A percentile compares a stretch with the other conserved stretches of the same genome.
Conservation (phyloP, 257 asterid species). For the Solanum clarkiae region DNA sequence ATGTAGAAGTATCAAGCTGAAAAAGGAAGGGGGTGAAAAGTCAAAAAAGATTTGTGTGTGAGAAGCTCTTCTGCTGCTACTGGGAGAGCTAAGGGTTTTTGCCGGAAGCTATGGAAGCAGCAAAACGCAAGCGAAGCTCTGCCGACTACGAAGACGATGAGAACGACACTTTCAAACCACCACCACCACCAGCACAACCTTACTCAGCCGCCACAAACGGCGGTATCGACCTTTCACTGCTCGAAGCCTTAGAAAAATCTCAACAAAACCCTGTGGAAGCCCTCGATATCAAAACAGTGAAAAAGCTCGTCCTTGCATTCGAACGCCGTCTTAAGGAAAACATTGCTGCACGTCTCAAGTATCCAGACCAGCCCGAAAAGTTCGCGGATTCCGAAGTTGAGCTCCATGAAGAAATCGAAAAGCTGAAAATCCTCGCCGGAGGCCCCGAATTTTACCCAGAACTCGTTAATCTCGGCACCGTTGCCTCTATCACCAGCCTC, state of each 20-base stretch:
- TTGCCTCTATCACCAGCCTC: conserved; percentile 59
- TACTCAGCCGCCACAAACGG: conserved; percentile 7
- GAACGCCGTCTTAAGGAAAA: conserved; percentile 93
- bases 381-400: conserved; percentile 92
- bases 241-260: conserved; percentile 85
- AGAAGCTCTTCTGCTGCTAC: not conserved
- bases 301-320: conserved; percentile 60
- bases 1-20: not conserved
- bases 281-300: conserved; percentile 83
- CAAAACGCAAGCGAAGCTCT: conserved; percentile 54
- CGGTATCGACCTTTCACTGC: conserved; percentile 58
- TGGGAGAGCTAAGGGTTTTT: not conserved
- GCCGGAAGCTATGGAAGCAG: conserved; percentile 1
- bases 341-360: conserved; percentile 87
- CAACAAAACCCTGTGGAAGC: conserved; percentile 62
- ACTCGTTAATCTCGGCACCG: conserved; percentile 67
- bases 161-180: conserved; percentile 15
- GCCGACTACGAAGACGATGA: conserved; percentile 7
- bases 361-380: conserved; percentile 92
- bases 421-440: conserved; percentile 81
- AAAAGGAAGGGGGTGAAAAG: not conserved
- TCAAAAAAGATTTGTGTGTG: not conserved
- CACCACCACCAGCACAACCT: conserved; percentile 2
- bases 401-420: conserved; percentile 91
- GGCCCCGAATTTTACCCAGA: conserved; percentile 95